Evolutionary conservation across 176 grass and related monocot genomes (phyloP).

Genomic region (Thalia dealbata): DNA sequence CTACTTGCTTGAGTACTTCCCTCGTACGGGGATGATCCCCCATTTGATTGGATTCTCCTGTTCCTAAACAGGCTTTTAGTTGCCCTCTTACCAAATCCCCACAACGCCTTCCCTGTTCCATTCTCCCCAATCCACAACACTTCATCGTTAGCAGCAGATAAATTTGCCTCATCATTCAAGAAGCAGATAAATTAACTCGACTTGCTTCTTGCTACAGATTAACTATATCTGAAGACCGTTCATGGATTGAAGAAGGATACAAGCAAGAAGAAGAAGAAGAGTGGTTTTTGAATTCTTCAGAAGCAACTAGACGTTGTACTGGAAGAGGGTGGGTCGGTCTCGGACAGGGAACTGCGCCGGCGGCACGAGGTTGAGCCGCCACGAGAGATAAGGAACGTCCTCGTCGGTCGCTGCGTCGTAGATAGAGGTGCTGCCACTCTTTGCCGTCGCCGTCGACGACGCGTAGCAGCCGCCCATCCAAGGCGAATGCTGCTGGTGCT

Average conservation of each 20-base stretch:
- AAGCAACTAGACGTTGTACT: constrained; percentile 30
- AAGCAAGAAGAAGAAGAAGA: background rate
- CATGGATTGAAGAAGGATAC: background rate
- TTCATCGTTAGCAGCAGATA: too few relatives aligned
- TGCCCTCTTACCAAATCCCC: background rate
- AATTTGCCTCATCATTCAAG: background rate
- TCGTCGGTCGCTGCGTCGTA: constrained; percentile 11
- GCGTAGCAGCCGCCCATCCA: constrained; percentile 1
- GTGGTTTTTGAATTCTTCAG: background rate
- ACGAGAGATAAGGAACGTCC: constrained; percentile 28
- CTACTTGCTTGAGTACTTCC: too few relatives aligned
- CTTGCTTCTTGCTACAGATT: background rate
- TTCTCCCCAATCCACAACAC: too few relatives aligned
- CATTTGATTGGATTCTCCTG: background rate
- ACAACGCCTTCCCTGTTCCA: background rate
- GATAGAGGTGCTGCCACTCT: background rate
- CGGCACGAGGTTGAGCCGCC: constrained; percentile 38
- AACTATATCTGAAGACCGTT: background rate
- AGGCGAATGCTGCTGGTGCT: background rate
- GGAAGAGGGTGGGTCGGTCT: constrained; percentile 25
- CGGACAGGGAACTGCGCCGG: constrained; percentile 29
- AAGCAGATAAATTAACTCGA: background rate
- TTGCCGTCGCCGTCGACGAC: background rate
- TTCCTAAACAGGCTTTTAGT: background rate
- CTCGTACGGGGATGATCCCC: background rate